Evolutionary conservation across 441 rosid genomes (phyloP), one percentile per base, ranked within the genome.

Genomic region (Brassica balearica): DNA sequence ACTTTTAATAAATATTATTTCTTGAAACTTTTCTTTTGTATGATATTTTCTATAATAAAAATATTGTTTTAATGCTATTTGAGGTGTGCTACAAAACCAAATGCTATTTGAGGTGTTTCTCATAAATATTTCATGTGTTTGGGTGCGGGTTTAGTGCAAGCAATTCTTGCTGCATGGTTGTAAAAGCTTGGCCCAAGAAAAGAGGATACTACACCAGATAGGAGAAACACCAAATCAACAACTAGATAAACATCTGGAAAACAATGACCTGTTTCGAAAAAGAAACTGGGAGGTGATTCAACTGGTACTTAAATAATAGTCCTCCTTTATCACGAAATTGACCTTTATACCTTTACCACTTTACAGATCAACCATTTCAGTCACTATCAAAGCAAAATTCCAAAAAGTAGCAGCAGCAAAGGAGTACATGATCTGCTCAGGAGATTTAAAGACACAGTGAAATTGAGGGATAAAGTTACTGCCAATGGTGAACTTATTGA

Each of bases 391-490:
- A 74, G 64, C 3, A 17, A 0, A 63, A 51, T 74, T 53, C 71
- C 77, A 74, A 65, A 55, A 53, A 12, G 64, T 19, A 62, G 62
- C 63, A 64, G 25, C 53, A 74, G 51, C 23, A 74, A 64, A 73
- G 8, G 8, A 53, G 17, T 53, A 32, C 34, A 74, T 65, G 36
- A 32, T 6, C 71, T 74, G 22, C 10, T 74, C 10, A 74, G 51
- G 53, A 65, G 7, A 53, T 17, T 65, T 32, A 32, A 74, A 65
- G 64, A 73, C 55, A 34, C 64, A 12, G 64, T 51, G 55, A 64
- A 51, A 34, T 8, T 51, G 65, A 74, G 64, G 36, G 38, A n/a
- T 22, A 53, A 74, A 53, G 64, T 48, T 27, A 63, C 19, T 19
- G 36, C 36, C 64, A 34, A 17, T 53, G 48, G 53, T 64, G 70